A percentile compares a stretch with the other conserved stretches of the same genome.
phyloP scores from a whole-genome alignment of 164 flowering plant genomes.

The Dillenia suffruticosa region DNA sequence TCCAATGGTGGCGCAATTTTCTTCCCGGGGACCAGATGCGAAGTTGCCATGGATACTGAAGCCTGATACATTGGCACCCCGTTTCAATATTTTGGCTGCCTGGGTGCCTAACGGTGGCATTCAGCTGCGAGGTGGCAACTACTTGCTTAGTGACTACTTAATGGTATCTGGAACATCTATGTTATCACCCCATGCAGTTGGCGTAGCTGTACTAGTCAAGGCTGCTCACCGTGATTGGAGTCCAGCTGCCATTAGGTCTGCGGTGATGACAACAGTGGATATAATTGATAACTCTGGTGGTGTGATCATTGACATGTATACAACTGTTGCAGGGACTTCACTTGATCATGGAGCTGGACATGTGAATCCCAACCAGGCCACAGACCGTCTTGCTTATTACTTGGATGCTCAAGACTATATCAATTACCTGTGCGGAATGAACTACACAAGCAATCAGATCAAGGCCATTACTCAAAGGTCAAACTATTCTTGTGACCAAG shows the following conservation, averaged over 20 bases:
- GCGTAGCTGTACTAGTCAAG: constrained; percentile 31
- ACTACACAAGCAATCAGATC: constrained; percentile 26
- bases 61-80: constrained; percentile 37
- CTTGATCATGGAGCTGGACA: constrained; percentile 39
- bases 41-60: constrained; percentile 25
- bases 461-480: constrained; percentile 16
- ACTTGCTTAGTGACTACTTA: constrained; percentile 20
- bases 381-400: constrained; percentile 44
- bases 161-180: constrained; percentile 38
- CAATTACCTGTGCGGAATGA: constrained; percentile 26
- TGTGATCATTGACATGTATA: constrained; percentile 13
- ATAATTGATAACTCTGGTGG: constrained; percentile 13
- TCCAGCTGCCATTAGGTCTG: constrained; percentile 36
- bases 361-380: constrained; percentile 34
- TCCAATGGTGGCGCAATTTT: constrained; percentile 32
- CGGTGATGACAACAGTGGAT: constrained; percentile 41
- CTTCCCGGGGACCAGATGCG: constrained; percentile 26
- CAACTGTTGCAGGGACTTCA: constrained; percentile 18
- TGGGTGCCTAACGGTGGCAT: constrained; percentile 19
- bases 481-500: constrained; percentile 14
- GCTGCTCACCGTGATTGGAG: constrained; percentile 34
- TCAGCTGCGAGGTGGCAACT: constrained; percentile 7
- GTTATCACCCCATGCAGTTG: constrained; percentile 30
- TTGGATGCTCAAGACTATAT: constrained; percentile 19
- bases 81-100: constrained; percentile 30